Percentiles rank a stretch among this genome's conserved stretches.
phyloP scores from a whole-genome alignment of 1,284 basidiomycete species.

The Trametes sp. region DNA sequence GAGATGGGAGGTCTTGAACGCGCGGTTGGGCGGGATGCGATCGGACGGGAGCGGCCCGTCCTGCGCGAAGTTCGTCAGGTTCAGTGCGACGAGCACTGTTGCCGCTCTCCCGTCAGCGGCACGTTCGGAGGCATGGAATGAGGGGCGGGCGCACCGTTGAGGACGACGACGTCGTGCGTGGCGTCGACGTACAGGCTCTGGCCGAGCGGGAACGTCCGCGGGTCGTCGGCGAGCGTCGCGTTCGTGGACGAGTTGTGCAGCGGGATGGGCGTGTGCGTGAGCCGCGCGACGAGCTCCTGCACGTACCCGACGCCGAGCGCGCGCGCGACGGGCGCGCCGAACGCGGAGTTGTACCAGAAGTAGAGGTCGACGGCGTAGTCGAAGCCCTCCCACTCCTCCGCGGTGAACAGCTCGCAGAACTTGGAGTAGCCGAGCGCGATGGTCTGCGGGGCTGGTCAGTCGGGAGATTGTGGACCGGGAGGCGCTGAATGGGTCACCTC shows the following conservation, averaged over 20 bases:
- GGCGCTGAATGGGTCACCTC: constrained; percentile 56
- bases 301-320: constrained; percentile 88
- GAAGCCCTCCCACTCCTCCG: constrained; percentile 90
- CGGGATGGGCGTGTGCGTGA: constrained; percentile 76
- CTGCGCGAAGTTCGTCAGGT: constrained; percentile 73
- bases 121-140: too few relatives aligned
- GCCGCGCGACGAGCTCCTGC: constrained; percentile 81
- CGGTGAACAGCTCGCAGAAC: constrained; percentile 90
- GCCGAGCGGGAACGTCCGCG: constrained; percentile 80
- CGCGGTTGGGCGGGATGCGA: constrained; percentile 66
- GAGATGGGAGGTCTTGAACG: constrained; percentile 71
- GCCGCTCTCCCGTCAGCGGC: neutral
- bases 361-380: constrained; percentile 62
- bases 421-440: constrained; percentile 89
- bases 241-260: constrained; percentile 82
- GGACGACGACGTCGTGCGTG: constrained; percentile 84
- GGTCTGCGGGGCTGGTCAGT: constrained; percentile 62
- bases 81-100: constrained; percentile 74
- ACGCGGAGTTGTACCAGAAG: constrained; percentile 72
- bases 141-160: constrained; percentile 71
- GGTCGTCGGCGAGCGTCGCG: constrained; percentile 74
- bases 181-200: constrained; percentile 88
- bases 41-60: constrained; percentile 75
- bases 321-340: constrained; percentile 79
- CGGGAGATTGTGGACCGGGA: neutral